Conservation (phyloP, 73 alveolate genomes). For the Paramecium primaurelia region DNA sequence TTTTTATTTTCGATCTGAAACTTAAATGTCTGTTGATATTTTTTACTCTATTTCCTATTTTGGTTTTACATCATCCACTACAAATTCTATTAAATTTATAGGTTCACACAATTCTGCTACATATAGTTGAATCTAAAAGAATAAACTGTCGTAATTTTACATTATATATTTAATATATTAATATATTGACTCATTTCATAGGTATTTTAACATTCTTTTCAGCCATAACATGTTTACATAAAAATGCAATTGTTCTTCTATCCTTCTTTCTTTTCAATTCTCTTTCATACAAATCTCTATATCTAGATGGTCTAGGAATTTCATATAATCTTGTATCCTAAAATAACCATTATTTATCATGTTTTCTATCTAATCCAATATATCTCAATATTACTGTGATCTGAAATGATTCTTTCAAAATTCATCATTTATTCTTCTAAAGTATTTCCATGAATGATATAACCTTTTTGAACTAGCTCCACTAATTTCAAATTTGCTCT, state of each 20-base stretch:
- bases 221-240: conserved; percentile 32
- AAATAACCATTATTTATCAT: neutral
- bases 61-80: neutral
- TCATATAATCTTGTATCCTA: neutral
- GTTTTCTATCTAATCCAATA: neutral
- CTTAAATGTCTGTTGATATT: neutral
- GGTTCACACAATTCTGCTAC: conserved; percentile 44
- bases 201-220: conserved; percentile 18
- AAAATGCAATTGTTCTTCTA: neutral
- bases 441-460: neutral
- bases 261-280: conserved; percentile 12
- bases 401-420: neutral
- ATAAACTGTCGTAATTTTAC: neutral
- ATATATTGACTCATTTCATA: conserved; percentile 7
- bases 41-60: neutral
- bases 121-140: neutral
- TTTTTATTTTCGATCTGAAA: neutral
- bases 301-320: neutral
- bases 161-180: neutral
- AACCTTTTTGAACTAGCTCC: neutral
- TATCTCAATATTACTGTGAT: neutral
- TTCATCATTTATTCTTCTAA: neutral
- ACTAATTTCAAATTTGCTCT: neutral
- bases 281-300: neutral
- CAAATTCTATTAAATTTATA: neutral